A percentile compares a stretch with the other conserved stretches of the same genome.
These are phyloP conservation scores for Steccherinum ochraceum DNA, from an alignment of 768 basidiomycete genomes.

Conservation along the genomic window DNA sequence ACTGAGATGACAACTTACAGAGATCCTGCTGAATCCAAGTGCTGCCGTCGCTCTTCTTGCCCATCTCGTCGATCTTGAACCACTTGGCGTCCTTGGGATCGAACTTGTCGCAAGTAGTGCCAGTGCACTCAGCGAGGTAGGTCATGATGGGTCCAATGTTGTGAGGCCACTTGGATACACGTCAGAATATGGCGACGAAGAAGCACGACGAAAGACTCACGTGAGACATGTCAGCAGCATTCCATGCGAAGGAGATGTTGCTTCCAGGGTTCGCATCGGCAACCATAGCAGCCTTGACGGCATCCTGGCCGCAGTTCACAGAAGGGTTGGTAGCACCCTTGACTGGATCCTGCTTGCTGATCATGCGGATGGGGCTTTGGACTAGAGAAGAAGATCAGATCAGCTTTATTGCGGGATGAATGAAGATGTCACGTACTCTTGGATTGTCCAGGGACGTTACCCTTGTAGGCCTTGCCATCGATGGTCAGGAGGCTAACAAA, in stretches of 20 bases:
- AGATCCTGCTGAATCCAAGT: constrained; percentile 25
- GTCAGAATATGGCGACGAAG: not conserved
- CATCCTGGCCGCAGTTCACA: constrained; percentile 54
- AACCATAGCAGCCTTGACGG: constrained; percentile 39
- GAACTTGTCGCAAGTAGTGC: constrained; percentile 53
- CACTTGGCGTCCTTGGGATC: constrained; percentile 54
- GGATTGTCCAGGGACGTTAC: constrained; percentile 34
- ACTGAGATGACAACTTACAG: constrained; percentile 15
- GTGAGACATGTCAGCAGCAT: not conserved
- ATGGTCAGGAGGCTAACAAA: constrained; percentile 35
- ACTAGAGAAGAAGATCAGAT: not conserved
- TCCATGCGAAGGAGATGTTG: constrained; percentile 50
- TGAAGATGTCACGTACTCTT: constrained; percentile 17
- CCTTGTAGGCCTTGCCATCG: constrained; percentile 38
- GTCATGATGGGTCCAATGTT: constrained; percentile 68
- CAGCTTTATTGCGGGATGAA: not conserved
- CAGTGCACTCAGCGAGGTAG: constrained; percentile 61
- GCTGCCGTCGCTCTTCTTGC: constrained; percentile 16
- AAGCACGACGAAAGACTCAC: no score
- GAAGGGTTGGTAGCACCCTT: constrained; percentile 50
- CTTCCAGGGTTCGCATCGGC: constrained; percentile 57
- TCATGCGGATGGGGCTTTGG: constrained; percentile 33
- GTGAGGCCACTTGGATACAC: constrained; percentile 40
- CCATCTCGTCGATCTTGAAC: constrained; percentile 52
- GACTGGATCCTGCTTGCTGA: constrained; percentile 35